Evolutionary conservation across 176 grass and related monocot genomes (phyloP).

Genomic region (Eleusine indica): DNA sequence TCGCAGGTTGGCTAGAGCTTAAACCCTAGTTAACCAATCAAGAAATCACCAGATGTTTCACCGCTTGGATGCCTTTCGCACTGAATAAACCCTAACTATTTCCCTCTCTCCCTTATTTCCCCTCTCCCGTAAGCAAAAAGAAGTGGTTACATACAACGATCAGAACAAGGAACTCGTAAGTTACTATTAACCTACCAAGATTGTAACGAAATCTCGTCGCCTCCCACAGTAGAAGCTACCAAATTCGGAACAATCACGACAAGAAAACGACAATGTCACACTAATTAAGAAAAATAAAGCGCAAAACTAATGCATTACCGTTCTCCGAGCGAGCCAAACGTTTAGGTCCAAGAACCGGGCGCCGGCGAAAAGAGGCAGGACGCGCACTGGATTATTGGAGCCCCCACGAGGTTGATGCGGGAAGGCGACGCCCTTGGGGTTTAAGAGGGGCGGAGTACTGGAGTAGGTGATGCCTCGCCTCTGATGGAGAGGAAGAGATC

Average conservation of each 20-base stretch:
- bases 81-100: background rate
- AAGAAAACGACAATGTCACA: constrained; percentile 8
- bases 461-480: background rate
- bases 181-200: background rate
- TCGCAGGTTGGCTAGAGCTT: background rate
- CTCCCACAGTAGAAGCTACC: background rate
- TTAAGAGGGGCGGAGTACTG: background rate
- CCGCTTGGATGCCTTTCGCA: background rate
- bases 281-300: background rate
- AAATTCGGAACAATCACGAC: background rate
- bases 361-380: background rate
- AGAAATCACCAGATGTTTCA: background rate
- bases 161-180: background rate
- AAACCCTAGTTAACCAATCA: background rate
- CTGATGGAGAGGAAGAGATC: background rate
- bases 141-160: background rate
- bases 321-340: background rate
- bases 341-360: background rate
- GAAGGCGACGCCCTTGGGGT: background rate
- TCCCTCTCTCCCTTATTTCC: background rate
- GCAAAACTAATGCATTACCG: background rate
- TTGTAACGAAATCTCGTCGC: background rate
- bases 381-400: background rate
- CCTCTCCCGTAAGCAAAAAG: background rate
- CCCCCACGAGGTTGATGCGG: background rate